A percentile compares a stretch with the other conserved stretches of the same genome.
Conservation (phyloP, 129 eudicot species). For the Dittrichia graveolens region DNA sequence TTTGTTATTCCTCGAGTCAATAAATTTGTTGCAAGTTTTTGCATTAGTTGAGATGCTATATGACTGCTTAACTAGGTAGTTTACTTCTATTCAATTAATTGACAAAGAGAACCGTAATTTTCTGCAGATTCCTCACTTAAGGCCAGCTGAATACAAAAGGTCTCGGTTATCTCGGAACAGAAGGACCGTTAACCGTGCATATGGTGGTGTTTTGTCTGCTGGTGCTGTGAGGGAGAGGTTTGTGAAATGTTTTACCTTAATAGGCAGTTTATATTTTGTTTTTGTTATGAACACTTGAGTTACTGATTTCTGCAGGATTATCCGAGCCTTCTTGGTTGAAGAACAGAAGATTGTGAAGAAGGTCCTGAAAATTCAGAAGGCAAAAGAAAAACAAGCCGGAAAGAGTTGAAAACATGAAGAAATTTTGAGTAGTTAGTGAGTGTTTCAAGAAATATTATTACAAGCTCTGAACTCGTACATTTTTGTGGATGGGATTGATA, state of each 20-base stretch:
- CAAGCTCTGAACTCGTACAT: constrained; percentile 30
- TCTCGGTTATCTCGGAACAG: constrained; percentile 52
- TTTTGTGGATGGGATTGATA: constrained; percentile 23
- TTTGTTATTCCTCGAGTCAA: not conserved
- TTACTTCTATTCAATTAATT: not conserved
- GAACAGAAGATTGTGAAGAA: constrained; percentile 66
- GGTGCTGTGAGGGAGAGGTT: constrained; percentile 63
- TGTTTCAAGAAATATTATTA: constrained; percentile 31
- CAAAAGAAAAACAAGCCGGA: constrained; percentile 53
- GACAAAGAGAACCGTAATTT: not conserved
- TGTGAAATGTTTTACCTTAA: not conserved
- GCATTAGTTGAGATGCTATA: not conserved
- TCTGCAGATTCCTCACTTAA: constrained; percentile 62
- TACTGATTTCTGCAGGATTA: constrained; percentile 39
- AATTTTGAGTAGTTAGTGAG: constrained; percentile 26
- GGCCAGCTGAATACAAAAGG: constrained; percentile 58
- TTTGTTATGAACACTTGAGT: not conserved
- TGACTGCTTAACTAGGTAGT: not conserved
- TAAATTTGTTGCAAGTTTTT: not conserved
- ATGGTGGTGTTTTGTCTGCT: constrained; percentile 61
- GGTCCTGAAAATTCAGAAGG: constrained; percentile 64
- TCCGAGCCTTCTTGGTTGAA: constrained; percentile 63
- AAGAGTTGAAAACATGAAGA: constrained; percentile 33
- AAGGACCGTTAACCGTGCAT: constrained; percentile 62
- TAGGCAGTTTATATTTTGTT: not conserved